These are phyloP conservation scores for Eucalyptus pauciflora DNA, from an alignment of 345 rosid species.

Conservation along the genomic window DNA sequence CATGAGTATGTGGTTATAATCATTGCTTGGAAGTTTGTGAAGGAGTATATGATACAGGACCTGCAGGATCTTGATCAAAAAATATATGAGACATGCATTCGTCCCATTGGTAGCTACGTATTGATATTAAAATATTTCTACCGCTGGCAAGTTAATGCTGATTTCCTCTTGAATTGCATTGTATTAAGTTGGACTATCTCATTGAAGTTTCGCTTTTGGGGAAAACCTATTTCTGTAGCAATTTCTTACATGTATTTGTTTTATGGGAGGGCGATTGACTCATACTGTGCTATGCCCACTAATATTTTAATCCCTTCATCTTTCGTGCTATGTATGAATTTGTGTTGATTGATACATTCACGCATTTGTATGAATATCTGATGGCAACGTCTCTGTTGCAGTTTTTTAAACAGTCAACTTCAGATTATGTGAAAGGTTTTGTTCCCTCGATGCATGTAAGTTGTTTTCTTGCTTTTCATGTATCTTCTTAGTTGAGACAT, in stretches of 20 bases:
- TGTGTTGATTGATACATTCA: background rate
- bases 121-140: no score
- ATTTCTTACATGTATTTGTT: background rate
- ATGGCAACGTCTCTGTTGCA: slow-evolving; percentile 18
- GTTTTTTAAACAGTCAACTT: slow-evolving; percentile 74
- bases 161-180: no score
- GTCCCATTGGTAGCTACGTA: no score
- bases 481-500: background rate
- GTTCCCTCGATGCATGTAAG: slow-evolving; percentile 83
- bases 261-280: background rate
- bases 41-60: background rate
- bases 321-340: background rate
- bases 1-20: no score
- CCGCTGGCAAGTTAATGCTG: no score
- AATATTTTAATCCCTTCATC: background rate
- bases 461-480: background rate
- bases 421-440: slow-evolving; percentile 50
- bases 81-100: no score
- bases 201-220: background rate
- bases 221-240: background rate
- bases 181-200: background rate
- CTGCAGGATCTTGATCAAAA: no score
- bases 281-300: background rate
- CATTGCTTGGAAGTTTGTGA: background rate
- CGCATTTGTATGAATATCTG: background rate